Evolutionary conservation across 148 eudicot species (phyloP).

Genomic region (Chenopodium berlandieri): DNA sequence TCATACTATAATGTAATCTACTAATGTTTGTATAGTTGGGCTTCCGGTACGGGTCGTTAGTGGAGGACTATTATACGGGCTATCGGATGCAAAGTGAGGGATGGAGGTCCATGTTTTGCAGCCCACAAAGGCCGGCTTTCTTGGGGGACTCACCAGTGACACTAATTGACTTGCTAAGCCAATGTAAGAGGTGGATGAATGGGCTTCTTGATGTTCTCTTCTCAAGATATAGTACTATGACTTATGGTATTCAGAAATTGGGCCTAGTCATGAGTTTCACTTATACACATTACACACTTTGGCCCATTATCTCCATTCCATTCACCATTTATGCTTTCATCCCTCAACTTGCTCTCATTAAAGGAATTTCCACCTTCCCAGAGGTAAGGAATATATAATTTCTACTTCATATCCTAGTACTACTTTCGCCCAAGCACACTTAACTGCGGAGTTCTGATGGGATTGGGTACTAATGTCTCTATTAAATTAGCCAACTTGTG

Average conservation of each 20-base stretch:
- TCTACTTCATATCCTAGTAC: no score
- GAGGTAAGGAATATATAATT: slow-evolving; percentile 29
- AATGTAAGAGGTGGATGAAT: slow-evolving; percentile 49
- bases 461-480: no score
- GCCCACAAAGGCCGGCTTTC: slow-evolving; percentile 53
- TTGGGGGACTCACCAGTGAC: slow-evolving; percentile 52
- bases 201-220: slow-evolving; percentile 57
- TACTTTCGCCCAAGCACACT: no score
- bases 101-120: slow-evolving; percentile 51
- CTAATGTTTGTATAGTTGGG: slow-evolving; percentile 43
- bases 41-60: slow-evolving; percentile 60
- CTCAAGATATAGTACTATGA: slow-evolving; percentile 39
- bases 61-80: slow-evolving; percentile 58
- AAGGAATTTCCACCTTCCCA: slow-evolving; percentile 50
- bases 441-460: no score
- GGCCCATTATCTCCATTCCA: slow-evolving; percentile 48
- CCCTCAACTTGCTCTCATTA: slow-evolving; percentile 60
- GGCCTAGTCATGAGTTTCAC: slow-evolving; percentile 42
- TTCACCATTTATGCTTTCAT: slow-evolving; percentile 49
- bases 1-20: no score
- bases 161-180: slow-evolving; percentile 43
- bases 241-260: slow-evolving; percentile 38
- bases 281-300: slow-evolving; percentile 37
- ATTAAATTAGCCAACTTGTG: no score
- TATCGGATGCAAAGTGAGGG: slow-evolving; percentile 55